Conservation (phyloP, 1,139 yeast species). For the Debaryomyces subglobosus region DNA sequence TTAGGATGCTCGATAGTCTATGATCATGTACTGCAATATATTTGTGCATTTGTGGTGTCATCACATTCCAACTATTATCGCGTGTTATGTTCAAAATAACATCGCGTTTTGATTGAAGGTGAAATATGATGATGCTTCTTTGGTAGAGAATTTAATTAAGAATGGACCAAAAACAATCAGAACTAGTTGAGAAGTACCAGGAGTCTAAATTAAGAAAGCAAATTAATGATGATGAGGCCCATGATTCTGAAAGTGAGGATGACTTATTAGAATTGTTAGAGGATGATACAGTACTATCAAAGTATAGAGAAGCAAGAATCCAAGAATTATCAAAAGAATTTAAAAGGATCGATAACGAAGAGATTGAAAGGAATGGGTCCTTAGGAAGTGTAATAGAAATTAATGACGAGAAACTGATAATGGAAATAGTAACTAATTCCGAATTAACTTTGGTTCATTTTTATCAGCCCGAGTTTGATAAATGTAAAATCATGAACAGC, state of each 20-base stretch:
- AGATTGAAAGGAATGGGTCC: constrained; percentile 31
- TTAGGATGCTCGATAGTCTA: constrained; percentile 14
- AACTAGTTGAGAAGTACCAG: constrained; percentile 45
- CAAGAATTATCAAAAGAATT: constrained; percentile 51
- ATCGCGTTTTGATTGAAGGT: constrained; percentile 6
- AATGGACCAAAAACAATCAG: constrained; percentile 38
- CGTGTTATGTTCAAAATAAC: constrained; percentile 7
- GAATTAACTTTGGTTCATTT: constrained; percentile 63
- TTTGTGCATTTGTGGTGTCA: not conserved
- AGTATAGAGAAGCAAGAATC: constrained; percentile 53
- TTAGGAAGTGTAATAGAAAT: constrained; percentile 46
- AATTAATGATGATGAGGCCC: constrained; percentile 19
- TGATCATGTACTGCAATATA: not conserved
- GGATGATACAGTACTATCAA: constrained; percentile 30
- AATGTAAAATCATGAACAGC: constrained; percentile 62
- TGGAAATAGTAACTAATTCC: constrained; percentile 50
- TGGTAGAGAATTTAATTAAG: not conserved
- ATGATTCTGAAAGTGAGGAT: constrained; percentile 34
- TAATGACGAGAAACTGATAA: constrained; percentile 56
- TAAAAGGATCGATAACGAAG: constrained; percentile 39
- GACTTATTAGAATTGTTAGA: constrained; percentile 42
- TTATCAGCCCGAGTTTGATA: constrained; percentile 59
- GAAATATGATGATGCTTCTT: not conserved
- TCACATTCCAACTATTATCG: constrained; percentile 3
- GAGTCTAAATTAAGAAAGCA: constrained; percentile 31